Evolutionary conservation across 2,329 filamentous ascomycete species (phyloP), one percentile per base, ranked within the genome.

Genomic region (Penicillium aurantiogriseum): DNA sequence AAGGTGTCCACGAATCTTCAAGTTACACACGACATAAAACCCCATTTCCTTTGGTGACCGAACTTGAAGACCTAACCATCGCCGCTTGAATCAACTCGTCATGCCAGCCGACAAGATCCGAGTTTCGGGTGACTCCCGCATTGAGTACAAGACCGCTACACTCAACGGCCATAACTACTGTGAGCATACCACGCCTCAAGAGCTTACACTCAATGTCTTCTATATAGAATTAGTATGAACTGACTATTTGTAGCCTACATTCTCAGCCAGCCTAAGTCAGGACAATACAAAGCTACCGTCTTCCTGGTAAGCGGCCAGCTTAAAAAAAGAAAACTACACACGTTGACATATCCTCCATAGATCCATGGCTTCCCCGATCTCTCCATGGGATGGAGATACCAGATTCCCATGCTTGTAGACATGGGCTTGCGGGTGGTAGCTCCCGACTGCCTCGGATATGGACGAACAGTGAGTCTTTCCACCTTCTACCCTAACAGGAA

Each of bases 381-480:
- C 19, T 85, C 85, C 9, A 86, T 92, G 69, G 91, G 89, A 70
- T 97, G 93, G 93, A 88, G 92, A 60, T 88, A 90, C 75, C 92
- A 97, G 75, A 89, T 97, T 58, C 92, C 92, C 0, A 76, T 85
- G 65, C 82, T 97, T 23, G 75, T 89, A 35, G 81, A 86, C 6
- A 80, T 91, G 56, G 88, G 88, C 23, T 84, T 93, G 63, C 85
- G 89, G 55, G 91, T 96, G 54, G 85, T 97, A 25, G 90, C 86
- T 11, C 89, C 91, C 0, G 91, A 97, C 75, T 88, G 92, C 81
- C 83, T 96, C 66, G 93, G 93, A 61, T 97, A 94, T 72, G 90
- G 89, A 27, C 83, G 85, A 57, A 94, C 90, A 27, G 88, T 83
- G 72, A 60, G 70, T 21, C 35, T 45, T 27, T 27, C 53, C 33